Evolutionary conservation across 345 rosid species (phyloP).

Genomic region (Pistacia vera): DNA sequence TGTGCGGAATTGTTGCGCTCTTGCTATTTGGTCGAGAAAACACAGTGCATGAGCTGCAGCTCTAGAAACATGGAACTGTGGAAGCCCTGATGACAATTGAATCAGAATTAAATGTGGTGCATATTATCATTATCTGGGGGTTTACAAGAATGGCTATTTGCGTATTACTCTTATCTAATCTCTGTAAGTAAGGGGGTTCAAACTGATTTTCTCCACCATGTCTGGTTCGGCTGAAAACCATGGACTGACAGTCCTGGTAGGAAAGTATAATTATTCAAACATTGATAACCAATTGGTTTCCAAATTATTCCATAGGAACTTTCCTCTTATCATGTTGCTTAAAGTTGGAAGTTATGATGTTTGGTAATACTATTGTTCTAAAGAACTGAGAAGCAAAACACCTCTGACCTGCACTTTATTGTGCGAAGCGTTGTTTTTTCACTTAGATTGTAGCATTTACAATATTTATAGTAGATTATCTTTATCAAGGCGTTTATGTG

Average conservation of each 20-base stretch:
- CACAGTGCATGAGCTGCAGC: constrained; percentile 88
- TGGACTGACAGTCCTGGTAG: constrained; percentile 63
- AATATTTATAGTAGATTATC: no score
- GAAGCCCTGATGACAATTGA: constrained; percentile 71
- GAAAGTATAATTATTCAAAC: constrained; percentile 62
- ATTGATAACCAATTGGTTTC: constrained; percentile 62
- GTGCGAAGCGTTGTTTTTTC: no score
- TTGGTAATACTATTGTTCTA: constrained; percentile 61
- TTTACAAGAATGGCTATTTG: not conserved
- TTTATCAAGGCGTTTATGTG: no score
- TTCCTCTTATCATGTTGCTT: constrained; percentile 64
- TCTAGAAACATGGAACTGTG: constrained; percentile 93
- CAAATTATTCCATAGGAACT: constrained; percentile 73
- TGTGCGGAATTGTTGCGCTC: constrained; percentile 59
- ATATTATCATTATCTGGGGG: constrained; percentile 80
- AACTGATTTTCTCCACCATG: no score
- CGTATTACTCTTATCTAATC: constrained; percentile 25
- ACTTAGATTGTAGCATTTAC: no score
- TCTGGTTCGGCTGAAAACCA: constrained; percentile 77
- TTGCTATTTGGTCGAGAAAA: constrained; percentile 86
- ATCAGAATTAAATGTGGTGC: constrained; percentile 61
- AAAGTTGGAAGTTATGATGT: constrained; percentile 67
- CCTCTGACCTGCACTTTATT: constrained; percentile 64
- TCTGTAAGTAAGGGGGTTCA: no score
- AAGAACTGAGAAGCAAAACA: constrained; percentile 64